Base-by-base conservation (phyloP, 169 alveolate species). In the Eimeria tenella region DNA sequence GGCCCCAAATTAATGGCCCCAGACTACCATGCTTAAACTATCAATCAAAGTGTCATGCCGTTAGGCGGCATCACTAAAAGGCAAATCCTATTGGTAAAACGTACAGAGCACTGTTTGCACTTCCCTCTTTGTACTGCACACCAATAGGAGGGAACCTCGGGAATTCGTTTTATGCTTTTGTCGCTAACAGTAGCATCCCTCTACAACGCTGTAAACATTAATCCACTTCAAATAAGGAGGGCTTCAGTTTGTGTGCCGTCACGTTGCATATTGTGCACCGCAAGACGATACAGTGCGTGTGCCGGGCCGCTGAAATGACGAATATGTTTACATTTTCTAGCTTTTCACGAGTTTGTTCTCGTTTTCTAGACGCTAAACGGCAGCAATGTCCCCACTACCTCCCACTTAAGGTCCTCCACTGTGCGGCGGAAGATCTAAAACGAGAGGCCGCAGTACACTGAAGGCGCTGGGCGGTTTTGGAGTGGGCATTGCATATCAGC, bases 401-500 rank as follows among this genome's bases (percentile, higher is more conserved):
- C 13, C 58, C 52, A 52, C 79, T 23, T 10, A 50, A 23, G 31
- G 79, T 6, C n/a, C 79, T 23, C 56, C 15, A 52, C 82, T 25
- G 4, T 25, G 58, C n/a, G 5, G 56, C 82, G 56, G 82, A 9
- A 5, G 82, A 1, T 71, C 82, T 71, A 71, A 25, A 31, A 71
- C 82, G 49, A 19, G 58, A 71, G 82, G 56, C 82, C 25, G 55
- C 82, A 71, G 17, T 55, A 0, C 56, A 71, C 49, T 71, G 82
- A 52, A 71, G 25, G 56, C 82, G 15, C 55, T n/a, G 56, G 55
- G 82, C 7, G 11, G 82, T 31, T 71, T 23, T 8, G n/a, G 49
- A 55, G 82, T 55, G 17, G 21, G 42, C 17, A 15, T 52, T 70
- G n/a, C 25, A 31, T n/a, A 31, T 55, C 82, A 4, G 58, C 77